Evolutionary conservation across 78 protist species (phyloP).

Genomic region (Thecamonas trahens): DNA sequence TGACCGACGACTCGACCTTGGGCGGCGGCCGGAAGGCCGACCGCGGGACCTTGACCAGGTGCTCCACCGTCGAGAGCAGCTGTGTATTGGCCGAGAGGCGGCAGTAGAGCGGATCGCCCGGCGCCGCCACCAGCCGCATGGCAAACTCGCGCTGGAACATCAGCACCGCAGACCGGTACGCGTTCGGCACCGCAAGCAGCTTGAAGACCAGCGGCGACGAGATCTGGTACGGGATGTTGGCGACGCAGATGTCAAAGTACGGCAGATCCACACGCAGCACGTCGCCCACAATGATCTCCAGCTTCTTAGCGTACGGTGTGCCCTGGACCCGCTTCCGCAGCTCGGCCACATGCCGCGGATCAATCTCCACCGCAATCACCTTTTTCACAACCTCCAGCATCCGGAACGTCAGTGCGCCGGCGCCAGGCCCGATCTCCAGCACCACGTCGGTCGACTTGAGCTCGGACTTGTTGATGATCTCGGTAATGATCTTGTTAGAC

Average conservation of each 20-base stretch:
- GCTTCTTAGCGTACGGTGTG: constrained; percentile 21
- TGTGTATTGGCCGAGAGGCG: constrained; percentile 91
- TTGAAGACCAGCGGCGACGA: constrained; percentile 97
- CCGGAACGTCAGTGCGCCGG: constrained; percentile 96
- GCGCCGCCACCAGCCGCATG: constrained; percentile 83
- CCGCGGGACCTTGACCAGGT: constrained; percentile 84
- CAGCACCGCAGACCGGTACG: constrained; percentile 76
- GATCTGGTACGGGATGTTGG: constrained; percentile 96
- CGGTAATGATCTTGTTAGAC: no score
- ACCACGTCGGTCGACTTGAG: constrained; percentile 87
- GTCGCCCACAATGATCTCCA: constrained; percentile 83
- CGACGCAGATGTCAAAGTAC: constrained; percentile 93
- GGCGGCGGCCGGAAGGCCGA: constrained; percentile 99
- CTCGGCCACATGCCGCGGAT: constrained; percentile 97
- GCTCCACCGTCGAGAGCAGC: constrained; percentile 68
- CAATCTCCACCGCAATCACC: constrained; percentile 91
- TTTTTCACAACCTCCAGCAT: constrained; percentile 79
- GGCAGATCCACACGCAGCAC: constrained; percentile 85
- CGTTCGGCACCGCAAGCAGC: constrained; percentile 35
- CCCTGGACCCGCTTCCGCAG: constrained; percentile 90
- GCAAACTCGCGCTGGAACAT: constrained; percentile 99
- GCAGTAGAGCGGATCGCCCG: constrained; percentile 93
- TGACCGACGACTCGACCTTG: constrained; percentile 96
- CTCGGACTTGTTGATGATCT: constrained; percentile 33
- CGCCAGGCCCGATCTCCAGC: constrained; percentile 98